A percentile compares a stretch with the other conserved stretches of the same genome.
These are phyloP conservation scores for Closterium sp. DNA, from an alignment of 139 green algal genomes.

Conservation along the genomic window DNA sequence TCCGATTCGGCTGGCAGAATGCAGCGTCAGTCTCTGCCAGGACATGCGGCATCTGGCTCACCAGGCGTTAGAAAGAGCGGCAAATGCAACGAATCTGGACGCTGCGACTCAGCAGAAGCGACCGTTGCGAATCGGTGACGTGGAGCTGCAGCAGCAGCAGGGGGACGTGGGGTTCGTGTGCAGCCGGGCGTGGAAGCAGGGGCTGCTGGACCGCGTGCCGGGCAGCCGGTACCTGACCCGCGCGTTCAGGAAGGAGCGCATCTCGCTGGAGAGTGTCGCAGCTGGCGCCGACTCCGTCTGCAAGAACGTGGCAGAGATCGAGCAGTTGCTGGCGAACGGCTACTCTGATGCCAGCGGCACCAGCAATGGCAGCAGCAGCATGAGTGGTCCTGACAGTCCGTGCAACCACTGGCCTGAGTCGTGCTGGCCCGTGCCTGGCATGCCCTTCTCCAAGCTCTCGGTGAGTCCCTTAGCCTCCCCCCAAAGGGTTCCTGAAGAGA, in stretches of 20 bases:
- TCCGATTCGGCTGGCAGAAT: not conserved
- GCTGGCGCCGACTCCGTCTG: not conserved
- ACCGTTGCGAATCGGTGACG: not conserved
- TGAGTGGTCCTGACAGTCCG: not conserved
- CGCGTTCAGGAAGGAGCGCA: not conserved
- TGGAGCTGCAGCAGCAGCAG: not conserved
- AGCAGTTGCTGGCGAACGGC: not conserved
- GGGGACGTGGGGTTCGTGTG: not conserved
- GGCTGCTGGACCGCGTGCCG: not conserved
- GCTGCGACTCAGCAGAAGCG: not conserved
- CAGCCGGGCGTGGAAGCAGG: not conserved
- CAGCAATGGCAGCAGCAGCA: not conserved
- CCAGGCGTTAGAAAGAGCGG: not conserved
- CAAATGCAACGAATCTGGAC: no score
- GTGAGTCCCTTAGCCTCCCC: no score
- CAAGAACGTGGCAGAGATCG: not conserved
- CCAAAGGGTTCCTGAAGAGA: no score
- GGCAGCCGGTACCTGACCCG: not conserved
- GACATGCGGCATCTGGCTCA: not conserved
- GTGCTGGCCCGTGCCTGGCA: not conserved
- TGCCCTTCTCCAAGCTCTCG: not conserved
- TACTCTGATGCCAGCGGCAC: not conserved
- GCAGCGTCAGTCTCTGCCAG: not conserved
- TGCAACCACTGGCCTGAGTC: not conserved
- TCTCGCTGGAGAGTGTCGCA: not conserved